Conservation (phyloP, 31 red algal species). For the Asparagopsis taxiformis region DNA sequence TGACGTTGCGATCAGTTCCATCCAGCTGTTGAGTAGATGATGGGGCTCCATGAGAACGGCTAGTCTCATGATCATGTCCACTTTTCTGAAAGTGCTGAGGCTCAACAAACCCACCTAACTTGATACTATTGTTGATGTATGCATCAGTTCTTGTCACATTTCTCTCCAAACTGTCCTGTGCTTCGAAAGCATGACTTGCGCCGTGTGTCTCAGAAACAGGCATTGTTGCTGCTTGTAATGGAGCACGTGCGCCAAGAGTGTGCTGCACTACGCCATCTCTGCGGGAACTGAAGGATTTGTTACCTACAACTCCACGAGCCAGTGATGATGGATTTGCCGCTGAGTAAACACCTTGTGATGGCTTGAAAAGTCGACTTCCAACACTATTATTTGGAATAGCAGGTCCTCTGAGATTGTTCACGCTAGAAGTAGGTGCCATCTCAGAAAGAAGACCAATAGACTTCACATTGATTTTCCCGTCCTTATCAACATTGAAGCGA, state of each 20-base stretch:
- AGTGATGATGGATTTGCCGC: background rate
- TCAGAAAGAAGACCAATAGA: conserved; percentile 14
- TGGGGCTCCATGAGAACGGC: too few species aligned
- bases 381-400: background rate
- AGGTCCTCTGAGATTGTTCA: background rate
- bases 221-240: background rate
- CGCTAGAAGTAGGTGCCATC: conserved; percentile 4
- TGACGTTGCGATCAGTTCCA: too few species aligned
- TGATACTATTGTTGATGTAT: too few species aligned
- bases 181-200: background rate
- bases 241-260: conserved; percentile 8
- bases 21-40: too few species aligned
- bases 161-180: too few species aligned
- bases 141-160: too few species aligned
- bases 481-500: conserved; percentile 23
- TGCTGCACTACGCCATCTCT: background rate
- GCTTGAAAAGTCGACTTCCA: conserved; percentile 26
- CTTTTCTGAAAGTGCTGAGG: too few species aligned
- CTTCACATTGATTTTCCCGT: conserved; percentile 22
- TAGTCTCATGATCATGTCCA: too few species aligned
- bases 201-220: background rate
- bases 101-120: too few species aligned
- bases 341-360: conserved; percentile 23
- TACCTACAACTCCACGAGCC: background rate
- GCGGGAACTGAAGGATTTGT: background rate